These are phyloP conservation scores for Tetrastigma voinierianum DNA, from an alignment of 164 flowering plant genomes.

Conservation along the genomic window DNA sequence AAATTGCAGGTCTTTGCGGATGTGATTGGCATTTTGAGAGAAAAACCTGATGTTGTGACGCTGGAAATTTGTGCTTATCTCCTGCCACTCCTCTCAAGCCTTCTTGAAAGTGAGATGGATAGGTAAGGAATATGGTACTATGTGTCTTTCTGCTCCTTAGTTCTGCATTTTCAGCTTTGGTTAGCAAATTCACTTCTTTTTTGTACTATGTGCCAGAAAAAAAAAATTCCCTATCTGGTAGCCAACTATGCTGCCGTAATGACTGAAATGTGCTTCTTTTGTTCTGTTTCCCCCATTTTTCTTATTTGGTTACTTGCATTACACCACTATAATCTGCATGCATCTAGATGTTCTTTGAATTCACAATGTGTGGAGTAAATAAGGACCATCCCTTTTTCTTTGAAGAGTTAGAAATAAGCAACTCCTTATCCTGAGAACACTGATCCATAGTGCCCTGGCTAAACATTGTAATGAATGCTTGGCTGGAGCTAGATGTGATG, in stretches of 20 bases:
- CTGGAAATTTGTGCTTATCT: conserved; percentile 76
- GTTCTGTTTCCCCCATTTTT: not conserved
- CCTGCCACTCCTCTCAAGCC: conserved; percentile 69
- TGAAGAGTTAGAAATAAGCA: no score
- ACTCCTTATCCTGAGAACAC: no score
- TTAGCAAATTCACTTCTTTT: not conserved
- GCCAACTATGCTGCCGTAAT: no score
- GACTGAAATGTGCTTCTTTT: not conserved
- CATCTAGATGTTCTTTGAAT: no score
- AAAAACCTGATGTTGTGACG: conserved; percentile 66
- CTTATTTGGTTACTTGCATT: not conserved
- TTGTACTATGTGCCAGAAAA: not conserved
- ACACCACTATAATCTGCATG: not conserved
- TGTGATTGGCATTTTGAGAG: conserved; percentile 61
- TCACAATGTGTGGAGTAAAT: no score
- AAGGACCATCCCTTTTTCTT: no score
- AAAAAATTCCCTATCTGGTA: not conserved
- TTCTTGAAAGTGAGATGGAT: conserved; percentile 78
- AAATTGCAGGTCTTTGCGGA: conserved; percentile 76
- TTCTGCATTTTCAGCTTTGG: not conserved
- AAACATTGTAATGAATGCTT: no score
- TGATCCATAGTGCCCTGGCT: no score
- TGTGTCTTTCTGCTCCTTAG: not conserved
- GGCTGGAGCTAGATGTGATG: no score
- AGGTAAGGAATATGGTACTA: conserved; percentile 37